phyloP scores from a whole-genome alignment of 148 eudicot genomes.

The Rhododendron williamsianum region DNA sequence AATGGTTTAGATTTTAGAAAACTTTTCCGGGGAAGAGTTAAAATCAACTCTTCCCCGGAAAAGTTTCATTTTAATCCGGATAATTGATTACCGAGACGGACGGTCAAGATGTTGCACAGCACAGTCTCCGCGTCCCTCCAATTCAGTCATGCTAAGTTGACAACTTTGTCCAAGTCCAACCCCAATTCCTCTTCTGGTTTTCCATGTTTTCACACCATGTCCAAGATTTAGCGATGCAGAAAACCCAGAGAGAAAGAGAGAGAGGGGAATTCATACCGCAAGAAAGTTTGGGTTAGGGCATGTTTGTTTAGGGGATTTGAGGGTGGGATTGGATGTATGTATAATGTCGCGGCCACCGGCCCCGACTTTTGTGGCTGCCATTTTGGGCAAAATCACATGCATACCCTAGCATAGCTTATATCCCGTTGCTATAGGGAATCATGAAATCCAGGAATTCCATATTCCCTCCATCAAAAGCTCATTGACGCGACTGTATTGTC shows the following conservation, averaged over 20 bases:
- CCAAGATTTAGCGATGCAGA: background rate
- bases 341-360: background rate
- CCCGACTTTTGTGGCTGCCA: background rate
- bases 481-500: background rate
- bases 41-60: no score
- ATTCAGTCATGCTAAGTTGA: background rate
- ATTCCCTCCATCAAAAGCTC: background rate
- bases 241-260: background rate
- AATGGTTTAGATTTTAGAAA: no score
- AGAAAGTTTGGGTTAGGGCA: no score
- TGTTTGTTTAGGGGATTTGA: background rate
- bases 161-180: background rate
- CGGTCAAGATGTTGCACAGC: no score
- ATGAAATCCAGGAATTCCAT: background rate
- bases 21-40: no score
- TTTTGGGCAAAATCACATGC: background rate
- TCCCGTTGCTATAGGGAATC: background rate
- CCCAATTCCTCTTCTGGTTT: background rate
- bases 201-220: background rate
- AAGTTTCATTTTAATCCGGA: no score
- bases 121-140: no score
- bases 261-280: no score
- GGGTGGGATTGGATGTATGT: background rate
- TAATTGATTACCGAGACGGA: no score
- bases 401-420: background rate